phyloP scores from a whole-genome alignment of 2,329 filamentous ascomycete genomes.

The Fusarium longipes region DNA sequence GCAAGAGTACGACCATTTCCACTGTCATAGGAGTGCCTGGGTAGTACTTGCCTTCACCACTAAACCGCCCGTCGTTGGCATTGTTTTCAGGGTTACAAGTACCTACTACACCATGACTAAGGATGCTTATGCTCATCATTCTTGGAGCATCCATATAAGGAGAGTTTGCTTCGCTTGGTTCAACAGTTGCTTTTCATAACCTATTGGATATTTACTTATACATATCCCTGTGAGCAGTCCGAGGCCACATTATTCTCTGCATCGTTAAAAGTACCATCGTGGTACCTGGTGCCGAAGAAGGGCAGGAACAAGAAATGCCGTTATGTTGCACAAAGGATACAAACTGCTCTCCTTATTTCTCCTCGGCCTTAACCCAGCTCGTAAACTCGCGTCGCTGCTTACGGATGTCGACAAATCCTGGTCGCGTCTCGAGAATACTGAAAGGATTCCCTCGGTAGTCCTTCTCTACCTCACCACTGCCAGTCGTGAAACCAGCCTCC shows the following conservation, averaged over 20 bases:
- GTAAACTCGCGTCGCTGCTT: constrained; percentile 82
- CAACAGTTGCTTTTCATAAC: not conserved
- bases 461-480: constrained; percentile 73
- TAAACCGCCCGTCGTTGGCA: no score
- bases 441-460: constrained; percentile 84
- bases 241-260: not conserved
- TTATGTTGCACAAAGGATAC: not conserved
- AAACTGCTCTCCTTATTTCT: constrained; percentile 27
- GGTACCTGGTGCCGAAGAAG: not conserved
- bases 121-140: not conserved
- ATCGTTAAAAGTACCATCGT: not conserved
- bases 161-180: not conserved
- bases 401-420: constrained; percentile 89
- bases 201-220: not conserved
- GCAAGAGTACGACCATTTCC: not conserved
- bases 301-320: not conserved
- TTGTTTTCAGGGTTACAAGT: not conserved
- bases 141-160: not conserved
- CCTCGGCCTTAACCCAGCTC: constrained; percentile 70
- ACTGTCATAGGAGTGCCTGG: not conserved
- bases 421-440: constrained; percentile 78
- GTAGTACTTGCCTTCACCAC: not conserved
- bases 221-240: not conserved
- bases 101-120: not conserved
- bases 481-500: constrained; percentile 65